Evolutionary conservation across 495 filamentous ascomycete species (phyloP).

Genomic region (Penicillium manginii): DNA sequence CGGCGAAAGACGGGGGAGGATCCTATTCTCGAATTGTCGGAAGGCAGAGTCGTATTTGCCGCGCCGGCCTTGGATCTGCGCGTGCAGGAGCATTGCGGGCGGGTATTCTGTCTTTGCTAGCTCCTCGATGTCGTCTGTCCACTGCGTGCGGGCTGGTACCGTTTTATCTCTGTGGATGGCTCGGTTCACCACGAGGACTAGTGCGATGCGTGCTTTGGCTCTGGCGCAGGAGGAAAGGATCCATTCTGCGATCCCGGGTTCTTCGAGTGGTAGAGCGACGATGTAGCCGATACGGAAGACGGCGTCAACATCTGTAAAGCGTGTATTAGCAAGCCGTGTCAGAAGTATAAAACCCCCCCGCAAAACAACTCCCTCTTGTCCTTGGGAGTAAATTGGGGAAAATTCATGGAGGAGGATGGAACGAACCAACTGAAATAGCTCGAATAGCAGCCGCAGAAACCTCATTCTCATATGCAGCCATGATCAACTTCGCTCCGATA

Average conservation of each 20-base stretch:
- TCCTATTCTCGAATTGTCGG: slow-evolving; percentile 27
- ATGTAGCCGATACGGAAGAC: slow-evolving; percentile 31
- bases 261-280: slow-evolving; percentile 1
- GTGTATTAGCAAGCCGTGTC: neutral
- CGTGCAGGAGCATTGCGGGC: slow-evolving; percentile 36
- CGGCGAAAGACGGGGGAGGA: slow-evolving; percentile 27
- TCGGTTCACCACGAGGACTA: slow-evolving; percentile 15
- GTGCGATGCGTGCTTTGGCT: slow-evolving; percentile 26
- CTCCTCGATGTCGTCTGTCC: slow-evolving; percentile 23
- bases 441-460: slow-evolving; percentile 21
- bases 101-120: slow-evolving; percentile 32
- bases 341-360: too few species aligned
- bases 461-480: slow-evolving; percentile 3
- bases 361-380: neutral
- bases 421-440: slow-evolving; percentile 34
- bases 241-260: slow-evolving; percentile 24
- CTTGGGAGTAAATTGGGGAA: too few species aligned
- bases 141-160: slow-evolving; percentile 11
- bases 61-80: slow-evolving; percentile 29
- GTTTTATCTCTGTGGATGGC: slow-evolving; percentile 6
- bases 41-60: slow-evolving; percentile 27
- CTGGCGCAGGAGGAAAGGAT: slow-evolving; percentile 23
- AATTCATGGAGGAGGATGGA: neutral
- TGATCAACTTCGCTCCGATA: slow-evolving; percentile 22
- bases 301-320: slow-evolving; percentile 30